A percentile compares a stretch with the other conserved stretches of the same genome.
Evolutionary conservation across 2,329 filamentous ascomycete genomes (phyloP).

Genomic region (Sporothrix luriei): DNA sequence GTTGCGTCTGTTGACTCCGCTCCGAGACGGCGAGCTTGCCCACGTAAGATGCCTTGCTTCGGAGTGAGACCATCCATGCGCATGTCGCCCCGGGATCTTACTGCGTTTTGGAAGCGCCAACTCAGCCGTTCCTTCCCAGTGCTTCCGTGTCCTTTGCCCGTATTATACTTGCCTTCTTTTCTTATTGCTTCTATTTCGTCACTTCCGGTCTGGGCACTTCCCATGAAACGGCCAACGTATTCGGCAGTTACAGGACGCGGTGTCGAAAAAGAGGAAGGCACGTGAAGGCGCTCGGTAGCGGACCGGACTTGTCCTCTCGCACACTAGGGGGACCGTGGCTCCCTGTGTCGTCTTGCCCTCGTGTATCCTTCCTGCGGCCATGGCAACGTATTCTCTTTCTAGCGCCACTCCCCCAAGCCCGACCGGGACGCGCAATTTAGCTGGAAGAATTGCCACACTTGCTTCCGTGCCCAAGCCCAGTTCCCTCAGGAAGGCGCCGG

Average conservation of each 20-base stretch:
- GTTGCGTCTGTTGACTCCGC: neutral
- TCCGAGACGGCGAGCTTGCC: slow-evolving; percentile 4
- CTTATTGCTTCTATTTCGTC: neutral
- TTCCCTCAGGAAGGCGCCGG: slow-evolving; percentile 13
- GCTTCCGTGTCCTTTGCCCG: neutral
- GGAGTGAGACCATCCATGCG: slow-evolving; percentile 23
- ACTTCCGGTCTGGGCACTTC: neutral
- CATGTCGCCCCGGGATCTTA: slow-evolving; percentile 9
- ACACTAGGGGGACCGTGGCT: neutral
- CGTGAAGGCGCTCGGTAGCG: slow-evolving; percentile 1
- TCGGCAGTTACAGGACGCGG: slow-evolving; percentile 12
- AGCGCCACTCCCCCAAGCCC: slow-evolving; percentile 5
- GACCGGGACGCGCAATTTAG: slow-evolving; percentile 27
- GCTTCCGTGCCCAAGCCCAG: slow-evolving; percentile 31
- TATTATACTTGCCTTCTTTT: neutral
- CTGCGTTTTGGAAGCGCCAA: slow-evolving; percentile 20
- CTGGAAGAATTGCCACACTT: slow-evolving; percentile 30
- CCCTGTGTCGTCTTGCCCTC: neutral
- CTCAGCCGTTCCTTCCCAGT: neutral
- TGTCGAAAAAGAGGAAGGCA: slow-evolving; percentile 11
- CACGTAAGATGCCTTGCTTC: slow-evolving; percentile 26
- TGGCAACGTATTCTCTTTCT: neutral
- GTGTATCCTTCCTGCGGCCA: neutral
- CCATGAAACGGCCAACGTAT: neutral
- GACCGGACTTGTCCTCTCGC: neutral